phyloP scores from a whole-genome alignment of 2,329 filamentous ascomycete genomes.

The Nigrospora sphaerica region DNA sequence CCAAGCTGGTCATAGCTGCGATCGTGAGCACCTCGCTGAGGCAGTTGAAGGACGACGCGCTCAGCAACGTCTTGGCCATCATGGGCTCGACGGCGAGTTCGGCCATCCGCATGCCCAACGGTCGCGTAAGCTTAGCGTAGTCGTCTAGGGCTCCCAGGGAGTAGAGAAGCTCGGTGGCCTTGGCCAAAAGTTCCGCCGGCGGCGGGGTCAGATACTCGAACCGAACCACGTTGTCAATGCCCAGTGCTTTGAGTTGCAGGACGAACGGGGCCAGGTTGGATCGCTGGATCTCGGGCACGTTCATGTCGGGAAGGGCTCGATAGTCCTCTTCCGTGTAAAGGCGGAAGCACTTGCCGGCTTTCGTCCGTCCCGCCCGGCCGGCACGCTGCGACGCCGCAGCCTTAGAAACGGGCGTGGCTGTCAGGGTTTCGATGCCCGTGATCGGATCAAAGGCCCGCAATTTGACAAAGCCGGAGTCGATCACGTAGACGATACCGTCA shows the following conservation, averaged over 20 bases:
- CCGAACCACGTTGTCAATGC: constrained; percentile 87
- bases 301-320: constrained; percentile 59
- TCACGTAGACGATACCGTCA: constrained; percentile 81
- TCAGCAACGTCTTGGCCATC: constrained; percentile 84
- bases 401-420: constrained; percentile 75
- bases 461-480: constrained; percentile 90
- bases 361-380: constrained; percentile 82
- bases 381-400: constrained; percentile 89
- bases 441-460: constrained; percentile 75
- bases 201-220: constrained; percentile 87
- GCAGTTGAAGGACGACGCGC: constrained; percentile 68
- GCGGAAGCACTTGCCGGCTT: constrained; percentile 87
- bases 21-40: constrained; percentile 83
- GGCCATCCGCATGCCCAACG: constrained; percentile 85
- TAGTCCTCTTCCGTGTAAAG: constrained; percentile 78
- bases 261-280: constrained; percentile 84
- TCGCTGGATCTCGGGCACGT: constrained; percentile 84
- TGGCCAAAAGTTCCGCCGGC: constrained; percentile 75
- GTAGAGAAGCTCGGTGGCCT: constrained; percentile 81
- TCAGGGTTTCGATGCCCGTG: constrained; percentile 83
- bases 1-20: constrained; percentile 86
- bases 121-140: constrained; percentile 83
- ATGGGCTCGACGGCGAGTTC: constrained; percentile 91
- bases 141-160: constrained; percentile 81
- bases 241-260: constrained; percentile 87